phyloP scores from a whole-genome alignment of 1,284 basidiomycete species.

The Termitomyces sp. region DNA sequence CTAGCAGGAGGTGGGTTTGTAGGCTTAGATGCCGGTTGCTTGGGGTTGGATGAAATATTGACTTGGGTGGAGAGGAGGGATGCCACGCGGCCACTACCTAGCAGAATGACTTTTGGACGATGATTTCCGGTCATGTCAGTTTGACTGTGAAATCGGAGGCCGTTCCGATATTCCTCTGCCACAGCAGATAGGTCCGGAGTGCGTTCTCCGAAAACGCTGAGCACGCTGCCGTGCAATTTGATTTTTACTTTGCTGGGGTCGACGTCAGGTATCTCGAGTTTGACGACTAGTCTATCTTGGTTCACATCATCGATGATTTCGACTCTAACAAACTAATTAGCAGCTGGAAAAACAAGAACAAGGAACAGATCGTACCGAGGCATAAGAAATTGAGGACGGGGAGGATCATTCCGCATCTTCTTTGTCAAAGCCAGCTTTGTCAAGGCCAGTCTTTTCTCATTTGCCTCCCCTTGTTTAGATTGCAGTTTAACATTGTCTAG shows the following conservation, averaged over 20 bases:
- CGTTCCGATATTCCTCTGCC: conserved; percentile 6
- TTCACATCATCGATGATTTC: conserved; percentile 47
- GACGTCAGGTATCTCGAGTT: conserved; percentile 55
- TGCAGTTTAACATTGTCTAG: neutral
- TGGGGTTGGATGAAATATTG: conserved; percentile 23
- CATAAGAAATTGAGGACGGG: conserved; percentile 9
- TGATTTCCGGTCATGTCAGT: neutral
- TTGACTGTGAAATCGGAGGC: conserved; percentile 11
- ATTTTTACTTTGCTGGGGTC: conserved; percentile 44
- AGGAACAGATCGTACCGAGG: conserved; percentile 8
- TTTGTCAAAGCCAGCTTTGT: neutral
- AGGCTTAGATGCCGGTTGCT: neutral
- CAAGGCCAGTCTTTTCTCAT: neutral
- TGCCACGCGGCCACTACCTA: conserved; percentile 10
- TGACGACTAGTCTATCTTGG: conserved; percentile 36
- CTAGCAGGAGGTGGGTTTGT: neutral
- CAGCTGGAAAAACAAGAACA: neutral
- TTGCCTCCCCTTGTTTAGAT: neutral
- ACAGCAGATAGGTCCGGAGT: conserved; percentile 18
- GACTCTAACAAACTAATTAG: conserved; percentile 34
- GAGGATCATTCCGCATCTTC: neutral
- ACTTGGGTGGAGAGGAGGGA: conserved; percentile 9
- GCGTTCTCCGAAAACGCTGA: conserved; percentile 47
- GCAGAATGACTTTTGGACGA: conserved; percentile 9
- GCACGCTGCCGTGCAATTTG: conserved; percentile 35